Evolutionary conservation across 164 flowering plant genomes (phyloP).

Genomic region (Protea cynaroides): DNA sequence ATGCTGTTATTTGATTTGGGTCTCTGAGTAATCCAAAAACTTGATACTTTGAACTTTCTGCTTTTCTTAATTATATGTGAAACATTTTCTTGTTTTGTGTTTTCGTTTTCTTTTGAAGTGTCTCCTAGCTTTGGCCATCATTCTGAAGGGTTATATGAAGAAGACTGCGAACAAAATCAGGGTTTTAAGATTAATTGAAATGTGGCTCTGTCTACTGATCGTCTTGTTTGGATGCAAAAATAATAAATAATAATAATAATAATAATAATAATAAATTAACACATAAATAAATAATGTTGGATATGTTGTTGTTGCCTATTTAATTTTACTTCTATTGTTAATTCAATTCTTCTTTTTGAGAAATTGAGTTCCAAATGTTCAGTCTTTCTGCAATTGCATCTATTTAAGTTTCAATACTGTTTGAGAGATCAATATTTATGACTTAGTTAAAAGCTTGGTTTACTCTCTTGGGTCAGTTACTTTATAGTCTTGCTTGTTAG

Average conservation of each 20-base stretch:
- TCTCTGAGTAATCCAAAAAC: background rate
- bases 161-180: background rate
- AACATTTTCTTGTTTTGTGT: background rate
- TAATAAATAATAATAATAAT: no score
- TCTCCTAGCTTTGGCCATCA: background rate
- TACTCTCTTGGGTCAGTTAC: background rate
- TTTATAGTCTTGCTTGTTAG: background rate
- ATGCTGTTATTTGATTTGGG: conserved; percentile 1
- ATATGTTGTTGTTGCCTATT: background rate
- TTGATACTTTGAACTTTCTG: background rate
- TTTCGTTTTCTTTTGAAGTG: conserved; percentile 4
- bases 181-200: conserved; percentile 5
- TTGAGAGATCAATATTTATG: no score
- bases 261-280: no score
- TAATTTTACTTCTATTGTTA: background rate
- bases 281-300: no score
- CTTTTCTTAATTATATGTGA: background rate
- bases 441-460: background rate
- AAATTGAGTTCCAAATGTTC: no score
- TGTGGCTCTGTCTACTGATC: conserved; percentile 5
- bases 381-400: no score
- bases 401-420: no score
- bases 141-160: background rate
- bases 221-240: background rate
- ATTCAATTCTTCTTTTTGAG: background rate